These are phyloP conservation scores for Melaleuca quinquenervia DNA, from an alignment of 345 rosid species.

Conservation along the genomic window DNA sequence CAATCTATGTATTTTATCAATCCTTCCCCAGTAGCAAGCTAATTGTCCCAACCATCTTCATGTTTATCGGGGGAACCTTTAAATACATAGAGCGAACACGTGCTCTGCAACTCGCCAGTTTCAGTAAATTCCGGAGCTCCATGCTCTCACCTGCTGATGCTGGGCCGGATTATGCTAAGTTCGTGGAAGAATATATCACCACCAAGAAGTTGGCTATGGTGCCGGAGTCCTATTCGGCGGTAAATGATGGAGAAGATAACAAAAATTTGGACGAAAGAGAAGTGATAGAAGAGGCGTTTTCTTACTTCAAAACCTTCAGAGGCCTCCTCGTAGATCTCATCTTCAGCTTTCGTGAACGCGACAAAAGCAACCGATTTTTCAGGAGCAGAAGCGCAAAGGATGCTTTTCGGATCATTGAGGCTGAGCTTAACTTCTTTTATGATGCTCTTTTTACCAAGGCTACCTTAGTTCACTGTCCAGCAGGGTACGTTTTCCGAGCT, in stretches of 20 bases:
- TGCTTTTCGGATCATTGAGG: background rate
- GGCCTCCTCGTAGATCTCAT: constrained; percentile 40
- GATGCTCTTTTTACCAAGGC: no score
- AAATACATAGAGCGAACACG: constrained; percentile 44
- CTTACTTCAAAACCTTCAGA: constrained; percentile 23
- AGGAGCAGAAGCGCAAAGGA: background rate
- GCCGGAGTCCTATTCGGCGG: background rate
- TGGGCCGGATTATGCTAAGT: constrained; percentile 19
- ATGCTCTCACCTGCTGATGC: constrained; percentile 15
- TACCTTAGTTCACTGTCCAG: no score
- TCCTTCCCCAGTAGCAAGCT: constrained; percentile 14
- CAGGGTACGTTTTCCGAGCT: no score
- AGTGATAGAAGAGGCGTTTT: constrained; percentile 20
- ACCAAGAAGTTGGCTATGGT: background rate
- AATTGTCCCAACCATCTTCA: constrained; percentile 12
- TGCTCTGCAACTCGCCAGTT: constrained; percentile 40
- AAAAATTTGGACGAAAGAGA: background rate
- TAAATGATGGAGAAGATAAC: constrained; percentile 1
- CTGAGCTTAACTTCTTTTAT: no score
- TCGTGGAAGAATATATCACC: background rate
- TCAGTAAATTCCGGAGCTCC: constrained; percentile 36
- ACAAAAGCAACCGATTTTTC: background rate
- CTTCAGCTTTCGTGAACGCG: background rate
- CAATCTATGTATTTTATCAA: constrained; percentile 26
- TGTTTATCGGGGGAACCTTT: constrained; percentile 31